These are phyloP conservation scores for Gymnopilus dilepis DNA, from an alignment of 768 basidiomycete genomes.

Conservation along the genomic window DNA sequence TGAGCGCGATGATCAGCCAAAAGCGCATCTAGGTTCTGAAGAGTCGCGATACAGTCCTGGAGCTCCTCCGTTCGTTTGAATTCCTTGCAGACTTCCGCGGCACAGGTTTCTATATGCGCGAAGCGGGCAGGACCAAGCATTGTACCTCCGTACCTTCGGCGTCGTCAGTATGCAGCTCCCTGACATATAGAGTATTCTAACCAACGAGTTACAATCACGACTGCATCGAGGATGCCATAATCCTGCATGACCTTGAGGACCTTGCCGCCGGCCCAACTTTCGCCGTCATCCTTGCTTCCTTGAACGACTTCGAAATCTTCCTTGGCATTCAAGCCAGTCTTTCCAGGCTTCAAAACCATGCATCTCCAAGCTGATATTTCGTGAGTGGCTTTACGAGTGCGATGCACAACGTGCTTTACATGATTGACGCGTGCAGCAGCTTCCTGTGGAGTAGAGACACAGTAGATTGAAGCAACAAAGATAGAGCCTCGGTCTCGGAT, in stretches of 20 bases:
- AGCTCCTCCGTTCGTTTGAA: conserved; percentile 75
- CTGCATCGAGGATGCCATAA: conserved; percentile 76
- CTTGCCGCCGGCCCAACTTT: conserved; percentile 69
- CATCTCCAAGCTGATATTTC: conserved; percentile 83
- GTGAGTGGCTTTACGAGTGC: conserved; percentile 62
- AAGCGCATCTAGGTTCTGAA: conserved; percentile 66
- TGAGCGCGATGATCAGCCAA: conserved; percentile 60
- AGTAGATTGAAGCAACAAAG: conserved; percentile 70
- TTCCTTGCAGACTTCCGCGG: conserved; percentile 71
- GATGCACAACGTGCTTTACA: conserved; percentile 62
- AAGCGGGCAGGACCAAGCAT: conserved; percentile 80
- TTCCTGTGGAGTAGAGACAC: conserved; percentile 54
- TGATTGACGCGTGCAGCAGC: conserved; percentile 57
- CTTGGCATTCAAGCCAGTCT: conserved; percentile 68
- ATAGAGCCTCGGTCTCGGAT: conserved; percentile 76
- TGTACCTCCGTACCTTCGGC: conserved; percentile 76
- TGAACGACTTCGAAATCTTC: conserved; percentile 76
- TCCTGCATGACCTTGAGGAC: conserved; percentile 71
- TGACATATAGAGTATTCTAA: conserved; percentile 34
- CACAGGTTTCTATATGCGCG: conserved; percentile 76
- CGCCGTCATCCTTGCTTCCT: conserved; percentile 78
- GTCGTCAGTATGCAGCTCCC: not conserved
- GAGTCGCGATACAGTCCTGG: conserved; percentile 59
- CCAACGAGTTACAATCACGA: conserved; percentile 83
- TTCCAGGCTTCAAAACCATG: conserved; percentile 71